Percentiles rank a stretch among this genome's conserved stretches.
These are phyloP conservation scores for Globisporangium uncinulatum DNA, from an alignment of 352 stramenopile genomes.

Conservation along the genomic window DNA sequence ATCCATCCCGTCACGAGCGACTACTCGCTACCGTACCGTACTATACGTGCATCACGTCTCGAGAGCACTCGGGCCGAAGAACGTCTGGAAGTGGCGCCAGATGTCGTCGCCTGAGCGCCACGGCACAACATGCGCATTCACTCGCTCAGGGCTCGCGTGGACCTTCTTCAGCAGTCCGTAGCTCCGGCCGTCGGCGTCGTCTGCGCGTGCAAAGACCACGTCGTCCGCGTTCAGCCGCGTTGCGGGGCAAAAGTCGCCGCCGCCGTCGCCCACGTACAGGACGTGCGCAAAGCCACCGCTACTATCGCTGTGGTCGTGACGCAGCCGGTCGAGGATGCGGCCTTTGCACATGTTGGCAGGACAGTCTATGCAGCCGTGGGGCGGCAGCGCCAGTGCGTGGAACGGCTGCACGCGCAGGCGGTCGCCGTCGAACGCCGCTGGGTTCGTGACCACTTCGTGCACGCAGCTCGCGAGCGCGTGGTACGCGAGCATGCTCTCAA, in stretches of 20 bases:
- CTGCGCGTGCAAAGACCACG: slow-evolving; percentile 55
- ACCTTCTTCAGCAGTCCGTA: slow-evolving; percentile 60
- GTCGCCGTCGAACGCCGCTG: slow-evolving; percentile 11
- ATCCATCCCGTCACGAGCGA: slow-evolving; percentile 1
- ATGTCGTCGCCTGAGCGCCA: slow-evolving; percentile 68
- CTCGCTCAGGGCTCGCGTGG: slow-evolving; percentile 18
- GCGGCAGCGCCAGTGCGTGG: slow-evolving; percentile 24
- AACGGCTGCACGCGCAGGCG: slow-evolving; percentile 52
- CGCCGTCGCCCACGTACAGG: slow-evolving; percentile 70
- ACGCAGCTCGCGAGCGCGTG: slow-evolving; percentile 29
- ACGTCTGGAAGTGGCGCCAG: slow-evolving; percentile 35
- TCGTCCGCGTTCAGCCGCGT: slow-evolving; percentile 39
- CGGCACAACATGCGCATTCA: slow-evolving; percentile 40
- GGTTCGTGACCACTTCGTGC: slow-evolving; percentile 53
- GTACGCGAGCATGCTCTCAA: slow-evolving; percentile 59
- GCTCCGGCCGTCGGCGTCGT: slow-evolving; percentile 35
- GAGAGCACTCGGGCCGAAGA: background rate
- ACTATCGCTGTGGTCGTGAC: slow-evolving; percentile 4
- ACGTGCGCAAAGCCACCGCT: slow-evolving; percentile 27
- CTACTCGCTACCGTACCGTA: background rate
- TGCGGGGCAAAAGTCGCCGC: slow-evolving; percentile 62
- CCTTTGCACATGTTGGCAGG: slow-evolving; percentile 84
- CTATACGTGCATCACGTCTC: too few species aligned
- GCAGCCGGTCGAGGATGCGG: slow-evolving; percentile 49
- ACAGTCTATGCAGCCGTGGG: slow-evolving; percentile 55